Base-by-base conservation (phyloP, 2,329 filamentous ascomycete species). In the Cordyceps cateniannulata region DNA sequence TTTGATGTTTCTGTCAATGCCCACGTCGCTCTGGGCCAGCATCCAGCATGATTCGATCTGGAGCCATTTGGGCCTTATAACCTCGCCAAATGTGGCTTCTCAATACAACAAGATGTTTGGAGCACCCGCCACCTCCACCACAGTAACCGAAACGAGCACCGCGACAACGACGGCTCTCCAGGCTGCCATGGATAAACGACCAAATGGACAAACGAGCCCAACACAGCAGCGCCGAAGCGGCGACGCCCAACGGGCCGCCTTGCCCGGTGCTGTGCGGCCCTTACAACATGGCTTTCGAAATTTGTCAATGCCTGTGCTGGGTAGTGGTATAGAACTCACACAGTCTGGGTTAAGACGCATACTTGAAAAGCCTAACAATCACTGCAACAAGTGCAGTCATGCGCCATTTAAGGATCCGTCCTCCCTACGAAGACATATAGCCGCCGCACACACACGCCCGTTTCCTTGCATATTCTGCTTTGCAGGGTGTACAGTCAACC, bases 381-480 rank as follows among this genome's bases (percentile, higher is more conserved):
- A 81, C 22, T 88, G 85, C 69, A 77, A 74, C 22, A 76, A 84
- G 58, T 88, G 85, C 69, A 85, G 79, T 58, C 84, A 87, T 68
- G 79, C 81, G 0, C 85, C 85, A 2, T 88, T 88, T 69, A 87
- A 87, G 65, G 85, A 88, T 68, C 83, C 81, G 0, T 87, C 85
- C 0, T 86, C 85, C 0, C 72, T 88, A 44, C 79, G 85, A 35
- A 88, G 88, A 66, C 86, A 89, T 66, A 82, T 88, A 53, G 85
- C 85, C 4, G 85, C 86, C 1, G 84, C 85, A 1, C 86, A 89
- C 64, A 89, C 85, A 0, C 81, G 86, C 22, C 86, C 87, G 0
- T 98, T 97, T 67, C 85, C 87, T 0, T 99, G 95, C 70, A 90
- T 90, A 3, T 93, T 97, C 70, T 85, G 87, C 1, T 87, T 87